Evolutionary conservation across 2,329 filamentous ascomycete genomes (phyloP).

Genomic region (Pleurostoma richardsiae): DNA sequence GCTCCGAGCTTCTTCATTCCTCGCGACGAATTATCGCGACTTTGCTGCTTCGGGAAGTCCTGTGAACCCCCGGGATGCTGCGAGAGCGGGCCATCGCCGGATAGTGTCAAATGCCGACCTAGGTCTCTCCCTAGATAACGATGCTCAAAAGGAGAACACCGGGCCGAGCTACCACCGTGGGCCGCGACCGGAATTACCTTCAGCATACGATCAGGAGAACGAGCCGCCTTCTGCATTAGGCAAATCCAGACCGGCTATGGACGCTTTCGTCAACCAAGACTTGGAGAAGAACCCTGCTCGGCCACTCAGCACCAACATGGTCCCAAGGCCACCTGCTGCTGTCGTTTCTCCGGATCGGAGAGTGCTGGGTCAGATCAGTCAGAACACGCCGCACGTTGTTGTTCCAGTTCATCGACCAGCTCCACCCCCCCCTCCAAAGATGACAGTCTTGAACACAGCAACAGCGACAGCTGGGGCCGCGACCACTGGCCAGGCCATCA

Average conservation of each 20-base stretch:
- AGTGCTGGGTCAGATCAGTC: constrained; percentile 46
- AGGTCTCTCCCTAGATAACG: constrained; percentile 22
- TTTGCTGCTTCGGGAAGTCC: constrained; percentile 55
- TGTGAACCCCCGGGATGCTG: constrained; percentile 40
- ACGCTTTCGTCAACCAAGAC: constrained; percentile 49
- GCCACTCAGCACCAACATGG: constrained; percentile 40
- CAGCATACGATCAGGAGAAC: constrained; percentile 78
- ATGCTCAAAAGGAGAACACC: constrained; percentile 30
- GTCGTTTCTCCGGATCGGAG: constrained; percentile 50
- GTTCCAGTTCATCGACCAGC: constrained; percentile 56
- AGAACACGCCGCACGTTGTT: constrained; percentile 56
- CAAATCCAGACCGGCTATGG: not conserved
- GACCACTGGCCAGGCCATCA: constrained; percentile 60
- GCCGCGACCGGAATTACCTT: constrained; percentile 52
- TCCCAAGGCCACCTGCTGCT: constrained; percentile 23
- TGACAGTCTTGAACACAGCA: constrained; percentile 91
- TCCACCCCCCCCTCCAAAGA: constrained; percentile 79
- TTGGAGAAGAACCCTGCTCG: constrained; percentile 46
- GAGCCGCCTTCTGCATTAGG: constrained; percentile 58
- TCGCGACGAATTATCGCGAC: constrained; percentile 36
- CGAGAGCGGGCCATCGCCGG: constrained; percentile 34
- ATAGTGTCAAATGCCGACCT: constrained; percentile 31
- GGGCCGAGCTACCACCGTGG: constrained; percentile 51
- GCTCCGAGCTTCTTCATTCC: constrained; percentile 33
- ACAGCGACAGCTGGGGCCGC: constrained; percentile 78